phyloP scores from a whole-genome alignment of 1,139 yeast species.

The Taiozyma onychis region DNA sequence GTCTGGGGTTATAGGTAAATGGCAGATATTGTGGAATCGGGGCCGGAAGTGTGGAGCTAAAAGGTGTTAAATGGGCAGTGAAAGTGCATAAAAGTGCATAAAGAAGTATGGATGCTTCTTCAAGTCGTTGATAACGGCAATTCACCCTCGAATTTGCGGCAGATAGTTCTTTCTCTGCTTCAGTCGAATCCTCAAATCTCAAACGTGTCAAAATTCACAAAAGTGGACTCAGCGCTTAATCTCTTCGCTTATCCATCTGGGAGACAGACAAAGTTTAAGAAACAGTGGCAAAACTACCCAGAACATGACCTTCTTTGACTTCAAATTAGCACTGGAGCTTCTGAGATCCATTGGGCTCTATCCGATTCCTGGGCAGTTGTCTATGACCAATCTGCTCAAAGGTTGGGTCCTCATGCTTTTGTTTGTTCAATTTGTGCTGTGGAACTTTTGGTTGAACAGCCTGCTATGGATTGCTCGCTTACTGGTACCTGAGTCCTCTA shows the following conservation, averaged over 20 bases:
- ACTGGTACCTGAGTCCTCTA: constrained; percentile 11
- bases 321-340: constrained; percentile 11
- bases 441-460: constrained; percentile 8
- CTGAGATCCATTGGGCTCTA: constrained; percentile 15
- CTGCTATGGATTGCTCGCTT: constrained; percentile 6
- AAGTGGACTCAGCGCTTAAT: neutral
- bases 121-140: too few species aligned
- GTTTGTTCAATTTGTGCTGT: constrained; percentile 5
- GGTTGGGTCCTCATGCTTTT: constrained; percentile 15
- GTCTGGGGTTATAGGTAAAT: neutral
- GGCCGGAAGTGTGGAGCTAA: too few species aligned
- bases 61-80: too few species aligned
- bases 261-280: neutral
- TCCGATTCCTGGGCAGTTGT: constrained; percentile 16
- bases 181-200: neutral
- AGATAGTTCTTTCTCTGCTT: too few species aligned
- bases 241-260: neutral
- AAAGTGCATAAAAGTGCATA: too few species aligned
- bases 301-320: constrained; percentile 1
- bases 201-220: neutral
- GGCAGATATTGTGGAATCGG: neutral
- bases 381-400: constrained; percentile 11
- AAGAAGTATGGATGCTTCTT: too few species aligned
- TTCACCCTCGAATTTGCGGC: too few species aligned
- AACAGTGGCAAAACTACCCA: neutral